phyloP scores from a whole-genome alignment of 208 protist genomes.

The Acanthamoeba rhysodes region DNA sequence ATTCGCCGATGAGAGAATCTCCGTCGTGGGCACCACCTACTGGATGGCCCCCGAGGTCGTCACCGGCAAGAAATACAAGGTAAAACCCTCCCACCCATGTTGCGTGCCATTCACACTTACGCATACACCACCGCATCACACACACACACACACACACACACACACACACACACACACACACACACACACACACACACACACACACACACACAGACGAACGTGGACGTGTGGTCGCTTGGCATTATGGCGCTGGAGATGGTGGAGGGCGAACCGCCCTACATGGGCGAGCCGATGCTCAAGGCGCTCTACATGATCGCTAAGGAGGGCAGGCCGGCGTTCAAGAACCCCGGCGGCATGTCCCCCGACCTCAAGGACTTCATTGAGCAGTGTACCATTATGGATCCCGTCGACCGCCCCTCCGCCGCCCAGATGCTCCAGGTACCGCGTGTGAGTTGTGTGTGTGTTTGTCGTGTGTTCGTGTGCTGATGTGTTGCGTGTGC shows the following conservation, averaged over 20 bases:
- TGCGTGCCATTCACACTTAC: no score
- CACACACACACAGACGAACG: not conserved
- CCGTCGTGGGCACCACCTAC: slow-evolving; percentile 91
- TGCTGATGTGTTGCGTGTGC: not conserved
- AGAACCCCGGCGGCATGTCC: slow-evolving; percentile 52
- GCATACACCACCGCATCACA: no score
- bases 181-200: not conserved
- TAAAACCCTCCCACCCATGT: not conserved
- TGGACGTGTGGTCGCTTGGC: slow-evolving; percentile 67
- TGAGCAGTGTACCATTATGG: slow-evolving; percentile 60
- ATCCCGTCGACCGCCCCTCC: slow-evolving; percentile 4
- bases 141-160: not conserved
- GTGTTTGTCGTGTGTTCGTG: not conserved
- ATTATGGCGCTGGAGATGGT: slow-evolving; percentile 74
- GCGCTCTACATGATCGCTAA: slow-evolving; percentile 60
- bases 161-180: not conserved
- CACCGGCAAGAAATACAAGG: slow-evolving; percentile 75
- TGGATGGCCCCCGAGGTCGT: slow-evolving; percentile 89
- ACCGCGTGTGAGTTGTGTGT: not conserved
- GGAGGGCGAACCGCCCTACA: slow-evolving; percentile 54
- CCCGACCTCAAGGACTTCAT: slow-evolving; percentile 72
- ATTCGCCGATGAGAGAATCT: slow-evolving; percentile 85
- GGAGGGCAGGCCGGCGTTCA: slow-evolving; percentile 61
- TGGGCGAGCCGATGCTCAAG: slow-evolving; percentile 67
- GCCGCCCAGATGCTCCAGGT: slow-evolving; percentile 29